A percentile compares a stretch with the other conserved stretches of the same genome.
phyloP scores from a whole-genome alignment of 2,329 filamentous ascomycete genomes.

The Neurospora crassa region DNA sequence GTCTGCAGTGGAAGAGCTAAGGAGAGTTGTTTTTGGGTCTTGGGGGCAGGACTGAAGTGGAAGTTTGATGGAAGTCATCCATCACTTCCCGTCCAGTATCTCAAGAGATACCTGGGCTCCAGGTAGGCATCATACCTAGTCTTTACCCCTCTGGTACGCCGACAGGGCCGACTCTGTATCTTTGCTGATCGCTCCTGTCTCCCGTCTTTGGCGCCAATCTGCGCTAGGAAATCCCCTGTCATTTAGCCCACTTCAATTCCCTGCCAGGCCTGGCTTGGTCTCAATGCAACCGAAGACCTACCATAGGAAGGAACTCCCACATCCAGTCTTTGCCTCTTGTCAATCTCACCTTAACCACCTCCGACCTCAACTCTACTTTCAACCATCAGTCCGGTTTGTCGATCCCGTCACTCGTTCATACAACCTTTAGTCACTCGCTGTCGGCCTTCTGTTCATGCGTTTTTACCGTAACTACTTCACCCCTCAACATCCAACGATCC shows the following conservation, averaged over 20 bases:
- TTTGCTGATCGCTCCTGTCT: neutral
- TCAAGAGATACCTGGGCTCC: no score
- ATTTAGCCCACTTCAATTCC: neutral
- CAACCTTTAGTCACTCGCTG: neutral
- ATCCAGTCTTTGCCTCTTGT: neutral
- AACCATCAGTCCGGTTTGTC: slow-evolving; percentile 2
- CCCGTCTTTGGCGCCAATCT: neutral
- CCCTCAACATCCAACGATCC: neutral
- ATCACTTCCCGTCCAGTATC: no score
- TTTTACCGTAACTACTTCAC: slow-evolving; percentile 1
- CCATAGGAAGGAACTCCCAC: neutral
- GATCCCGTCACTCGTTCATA: slow-evolving; percentile 6
- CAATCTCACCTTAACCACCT: slow-evolving; percentile 1
- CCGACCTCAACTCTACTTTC: slow-evolving; percentile 5
- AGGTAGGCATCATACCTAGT: no score
- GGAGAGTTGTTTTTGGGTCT: neutral
- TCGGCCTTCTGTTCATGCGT: neutral
- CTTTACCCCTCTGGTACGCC: no score
- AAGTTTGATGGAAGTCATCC: neutral
- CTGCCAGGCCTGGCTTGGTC: neutral
- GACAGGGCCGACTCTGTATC: no score
- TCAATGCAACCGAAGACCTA: neutral
- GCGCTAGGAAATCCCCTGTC: neutral
- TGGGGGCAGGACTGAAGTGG: neutral
- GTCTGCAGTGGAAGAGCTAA: neutral